Percentiles rank a stretch among this genome's conserved stretches.
These are phyloP conservation scores for Backusella parvicylindrica DNA, from an alignment of 192 early-diverging fungal genomes.

Conservation along the genomic window DNA sequence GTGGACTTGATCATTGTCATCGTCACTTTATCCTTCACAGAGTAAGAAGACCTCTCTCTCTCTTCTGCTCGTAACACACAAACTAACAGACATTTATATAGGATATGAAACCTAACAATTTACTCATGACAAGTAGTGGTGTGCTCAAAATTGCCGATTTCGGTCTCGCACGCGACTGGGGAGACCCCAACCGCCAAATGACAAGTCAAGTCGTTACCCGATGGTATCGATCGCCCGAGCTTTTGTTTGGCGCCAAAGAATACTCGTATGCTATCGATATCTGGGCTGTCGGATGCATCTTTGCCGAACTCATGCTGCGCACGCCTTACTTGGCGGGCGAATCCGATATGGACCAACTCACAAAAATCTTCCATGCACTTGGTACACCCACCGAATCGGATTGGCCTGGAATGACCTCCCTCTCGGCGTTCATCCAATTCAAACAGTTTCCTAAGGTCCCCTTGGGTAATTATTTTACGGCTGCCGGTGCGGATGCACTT, in stretches of 20 bases:
- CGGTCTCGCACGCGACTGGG: conserved; percentile 95
- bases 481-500: conserved; percentile 80
- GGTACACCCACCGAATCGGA: conserved; percentile 81
- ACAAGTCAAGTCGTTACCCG: conserved; percentile 93
- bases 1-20: conserved; percentile 92
- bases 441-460: conserved; percentile 70
- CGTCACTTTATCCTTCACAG: conserved; percentile 87
- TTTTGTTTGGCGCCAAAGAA: conserved; percentile 83
- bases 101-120: conserved; percentile 90
- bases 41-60: conserved; percentile 47
- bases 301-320: conserved; percentile 94
- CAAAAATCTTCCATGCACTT: conserved; percentile 72
- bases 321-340: conserved; percentile 87
- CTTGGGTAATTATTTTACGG: conserved; percentile 73
- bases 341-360: conserved; percentile 74
- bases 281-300: conserved; percentile 97
- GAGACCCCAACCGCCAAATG: conserved; percentile 76
- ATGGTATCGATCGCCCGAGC: conserved; percentile 97
- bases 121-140: conserved; percentile 78
- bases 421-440: conserved; percentile 74
- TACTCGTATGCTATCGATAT: conserved; percentile 92
- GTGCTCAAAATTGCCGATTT: conserved; percentile 98
- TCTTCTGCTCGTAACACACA: no score
- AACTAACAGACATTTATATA: no score
- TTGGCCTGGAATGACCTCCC: conserved; percentile 71